Percentiles rank a stretch among this genome's conserved stretches.
Conservation (phyloP, 257 asterid genomes). For the Fraxinus cuspidata region DNA sequence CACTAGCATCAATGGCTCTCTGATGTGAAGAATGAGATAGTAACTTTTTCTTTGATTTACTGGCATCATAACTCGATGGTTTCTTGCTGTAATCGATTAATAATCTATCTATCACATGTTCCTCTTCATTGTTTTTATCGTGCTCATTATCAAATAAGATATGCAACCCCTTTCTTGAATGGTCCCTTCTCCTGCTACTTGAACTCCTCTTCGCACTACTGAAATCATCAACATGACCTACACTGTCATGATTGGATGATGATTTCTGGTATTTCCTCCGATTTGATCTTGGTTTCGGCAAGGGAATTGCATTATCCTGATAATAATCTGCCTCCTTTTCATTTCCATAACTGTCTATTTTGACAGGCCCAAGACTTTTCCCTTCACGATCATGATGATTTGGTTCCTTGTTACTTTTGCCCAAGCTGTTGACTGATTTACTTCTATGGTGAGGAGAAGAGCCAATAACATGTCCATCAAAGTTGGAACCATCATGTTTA, state of each 20-base stretch:
- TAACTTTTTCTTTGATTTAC: constrained; percentile 39
- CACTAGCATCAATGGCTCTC: constrained; percentile 34
- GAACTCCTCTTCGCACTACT: constrained; percentile 49
- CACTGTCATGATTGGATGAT: constrained; percentile 38
- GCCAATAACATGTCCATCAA: constrained; percentile 27
- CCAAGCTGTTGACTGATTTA: constrained; percentile 27
- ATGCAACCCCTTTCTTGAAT: constrained; percentile 66
- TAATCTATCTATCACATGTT: constrained; percentile 75
- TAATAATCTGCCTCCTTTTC: constrained; percentile 37
- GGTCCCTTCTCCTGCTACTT: constrained; percentile 73
- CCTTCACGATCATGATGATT: constrained; percentile 32
- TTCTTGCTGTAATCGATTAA: constrained; percentile 87
- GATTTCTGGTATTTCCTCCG: constrained; percentile 72
- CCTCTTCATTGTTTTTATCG: constrained; percentile 60
- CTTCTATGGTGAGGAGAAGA: constrained; percentile 25
- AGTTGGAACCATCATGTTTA: constrained; percentile 34
- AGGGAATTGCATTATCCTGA: constrained; percentile 42
- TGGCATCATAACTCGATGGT: constrained; percentile 51
- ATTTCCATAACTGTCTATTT: constrained; percentile 24
- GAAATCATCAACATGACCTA: constrained; percentile 43
- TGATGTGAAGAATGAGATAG: constrained; percentile 33
- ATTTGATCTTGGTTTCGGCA: constrained; percentile 71
- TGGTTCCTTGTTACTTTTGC: constrained; percentile 28
- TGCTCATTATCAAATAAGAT: constrained; percentile 59
- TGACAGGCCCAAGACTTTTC: constrained; percentile 26